These are phyloP conservation scores for Clitopilus hobsonii DNA, from an alignment of 768 basidiomycete genomes.

Conservation along the genomic window DNA sequence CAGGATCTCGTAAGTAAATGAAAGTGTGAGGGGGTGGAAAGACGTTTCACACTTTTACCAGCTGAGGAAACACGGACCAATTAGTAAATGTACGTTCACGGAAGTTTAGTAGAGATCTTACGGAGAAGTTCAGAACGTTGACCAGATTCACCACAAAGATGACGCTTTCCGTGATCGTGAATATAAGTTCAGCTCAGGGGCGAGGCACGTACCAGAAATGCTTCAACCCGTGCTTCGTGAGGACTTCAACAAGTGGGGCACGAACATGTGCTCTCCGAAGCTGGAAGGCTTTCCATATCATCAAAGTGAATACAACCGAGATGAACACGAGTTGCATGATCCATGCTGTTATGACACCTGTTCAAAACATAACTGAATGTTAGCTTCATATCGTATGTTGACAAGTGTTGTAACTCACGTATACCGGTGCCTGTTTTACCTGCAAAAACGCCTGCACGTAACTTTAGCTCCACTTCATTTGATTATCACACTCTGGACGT, in stretches of 20 bases:
- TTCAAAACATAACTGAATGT: not conserved
- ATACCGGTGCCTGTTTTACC: conserved; percentile 10
- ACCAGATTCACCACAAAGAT: conserved; percentile 9
- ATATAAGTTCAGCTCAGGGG: not conserved
- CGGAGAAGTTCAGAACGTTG: conserved; percentile 12
- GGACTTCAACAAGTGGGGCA: not conserved
- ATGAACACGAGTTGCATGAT: not conserved
- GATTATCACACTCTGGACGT: not conserved
- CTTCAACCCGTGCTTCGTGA: not conserved
- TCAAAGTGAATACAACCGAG: not conserved
- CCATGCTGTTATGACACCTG: not conserved
- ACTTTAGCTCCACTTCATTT: too few species aligned
- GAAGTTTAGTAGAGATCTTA: not conserved
- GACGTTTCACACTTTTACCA: not conserved
- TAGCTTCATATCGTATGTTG: not conserved
- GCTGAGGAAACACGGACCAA: not conserved
- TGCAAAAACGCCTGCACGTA: conserved; percentile 5
- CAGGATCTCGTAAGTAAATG: not conserved
- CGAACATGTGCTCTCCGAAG: not conserved
- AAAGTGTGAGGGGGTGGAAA: not conserved
- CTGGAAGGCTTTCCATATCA: not conserved
- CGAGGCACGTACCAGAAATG: not conserved
- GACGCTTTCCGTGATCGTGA: not conserved
- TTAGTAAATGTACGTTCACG: too few species aligned
- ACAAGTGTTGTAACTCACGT: not conserved